phyloP scores from a whole-genome alignment of 2,329 filamentous ascomycete genomes.

The Ophiosphaerella narmari region DNA sequence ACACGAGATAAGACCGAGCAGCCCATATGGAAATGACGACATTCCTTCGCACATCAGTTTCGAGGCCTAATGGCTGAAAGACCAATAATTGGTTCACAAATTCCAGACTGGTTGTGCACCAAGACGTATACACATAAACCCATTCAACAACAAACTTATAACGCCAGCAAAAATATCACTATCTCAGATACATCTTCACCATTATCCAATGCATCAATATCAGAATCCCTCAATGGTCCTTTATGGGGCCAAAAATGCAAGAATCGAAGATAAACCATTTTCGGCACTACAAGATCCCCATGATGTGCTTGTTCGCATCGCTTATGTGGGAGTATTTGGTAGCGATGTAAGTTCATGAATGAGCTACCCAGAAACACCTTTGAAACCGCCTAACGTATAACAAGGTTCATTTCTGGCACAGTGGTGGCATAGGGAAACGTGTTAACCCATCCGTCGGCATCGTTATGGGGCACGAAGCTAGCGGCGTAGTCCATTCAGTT shows the following conservation, averaged over 20 bases:
- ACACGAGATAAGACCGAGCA: not conserved
- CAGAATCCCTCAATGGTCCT: slow-evolving; percentile 51
- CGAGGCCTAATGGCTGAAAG: not conserved
- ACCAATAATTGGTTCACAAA: not conserved
- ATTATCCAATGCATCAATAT: slow-evolving; percentile 12
- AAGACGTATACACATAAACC: not conserved
- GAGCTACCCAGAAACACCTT: too few relatives aligned
- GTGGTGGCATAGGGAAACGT: slow-evolving; percentile 85
- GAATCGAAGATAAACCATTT: slow-evolving; percentile 46
- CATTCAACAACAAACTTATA: not conserved
- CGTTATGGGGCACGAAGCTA: slow-evolving; percentile 91
- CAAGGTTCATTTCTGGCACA: slow-evolving; percentile 89
- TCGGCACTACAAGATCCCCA: slow-evolving; percentile 43
- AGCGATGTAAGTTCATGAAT: slow-evolving; percentile 27
- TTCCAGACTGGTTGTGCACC: not conserved
- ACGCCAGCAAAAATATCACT: not conserved
- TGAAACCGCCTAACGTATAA: not conserved
- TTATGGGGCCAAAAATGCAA: slow-evolving; percentile 45
- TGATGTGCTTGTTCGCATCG: slow-evolving; percentile 52
- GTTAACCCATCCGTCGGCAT: slow-evolving; percentile 78
- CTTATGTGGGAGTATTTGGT: slow-evolving; percentile 53
- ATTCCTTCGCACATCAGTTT: not conserved
- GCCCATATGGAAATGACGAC: not conserved
- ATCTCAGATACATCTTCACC: slow-evolving; percentile 2
- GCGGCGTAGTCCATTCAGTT: slow-evolving; percentile 76